Conservation (phyloP, 2,329 filamentous ascomycete genomes). For the Acrodontium crateriforme region DNA sequence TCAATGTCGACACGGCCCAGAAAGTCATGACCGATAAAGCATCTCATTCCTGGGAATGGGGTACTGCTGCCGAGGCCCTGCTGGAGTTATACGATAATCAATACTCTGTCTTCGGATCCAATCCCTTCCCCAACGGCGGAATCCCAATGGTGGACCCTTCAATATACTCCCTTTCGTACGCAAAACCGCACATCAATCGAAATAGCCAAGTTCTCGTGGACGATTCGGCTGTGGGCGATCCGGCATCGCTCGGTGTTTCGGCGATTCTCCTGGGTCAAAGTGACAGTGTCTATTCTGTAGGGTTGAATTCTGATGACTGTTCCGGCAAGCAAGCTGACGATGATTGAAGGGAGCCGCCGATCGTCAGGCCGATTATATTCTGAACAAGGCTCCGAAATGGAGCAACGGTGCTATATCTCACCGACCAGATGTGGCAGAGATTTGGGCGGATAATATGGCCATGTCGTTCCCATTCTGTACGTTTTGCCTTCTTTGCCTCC, state of each 20-base stretch:
- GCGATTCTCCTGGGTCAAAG: constrained; percentile 31
- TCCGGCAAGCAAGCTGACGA: too few species aligned
- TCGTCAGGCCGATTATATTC: constrained; percentile 29
- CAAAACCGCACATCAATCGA: too few species aligned
- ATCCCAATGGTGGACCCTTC: constrained; percentile 13
- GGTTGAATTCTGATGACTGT: too few species aligned
- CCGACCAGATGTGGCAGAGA: constrained; percentile 27
- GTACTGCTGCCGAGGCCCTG: constrained; percentile 28
- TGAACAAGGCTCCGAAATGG: constrained; percentile 28
- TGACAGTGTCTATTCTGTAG: too few species aligned
- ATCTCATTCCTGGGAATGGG: constrained; percentile 30
- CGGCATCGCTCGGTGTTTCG: constrained; percentile 32
- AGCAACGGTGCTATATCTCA: constrained; percentile 37
- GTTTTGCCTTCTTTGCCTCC: too few species aligned
- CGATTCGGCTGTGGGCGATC: too few species aligned
- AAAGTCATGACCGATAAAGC: too few species aligned
- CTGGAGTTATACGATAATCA: constrained; percentile 26
- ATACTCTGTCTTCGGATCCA: constrained; percentile 23
- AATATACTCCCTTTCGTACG: too few species aligned
- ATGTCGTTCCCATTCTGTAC: constrained; percentile 38
- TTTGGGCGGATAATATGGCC: constrained; percentile 38
- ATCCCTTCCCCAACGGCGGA: constrained; percentile 23
- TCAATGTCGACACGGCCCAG: too few species aligned
- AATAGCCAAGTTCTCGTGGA: too few species aligned
- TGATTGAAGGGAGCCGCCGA: constrained; percentile 25